phyloP scores from a whole-genome alignment of 495 filamentous ascomycete species.

The Bombardia bombarda region DNA sequence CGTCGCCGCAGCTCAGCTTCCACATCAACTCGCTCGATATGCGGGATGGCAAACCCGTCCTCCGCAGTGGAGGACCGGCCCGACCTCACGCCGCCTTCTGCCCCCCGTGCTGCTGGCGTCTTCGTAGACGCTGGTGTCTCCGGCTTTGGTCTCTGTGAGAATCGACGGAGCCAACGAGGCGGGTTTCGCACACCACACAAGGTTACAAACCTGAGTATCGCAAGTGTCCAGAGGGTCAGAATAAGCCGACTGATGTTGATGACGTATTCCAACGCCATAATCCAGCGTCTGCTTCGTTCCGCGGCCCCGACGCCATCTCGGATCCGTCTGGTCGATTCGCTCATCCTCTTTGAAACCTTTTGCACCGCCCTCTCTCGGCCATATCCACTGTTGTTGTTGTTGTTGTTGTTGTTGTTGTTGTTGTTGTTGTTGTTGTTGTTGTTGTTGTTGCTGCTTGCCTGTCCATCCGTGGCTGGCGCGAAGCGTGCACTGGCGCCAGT shows the following conservation, averaged over 20 bases:
- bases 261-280: slow-evolving; percentile 66
- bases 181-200: slow-evolving; percentile 53
- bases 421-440: too few relatives aligned
- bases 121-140: too few relatives aligned
- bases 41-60: slow-evolving; percentile 48
- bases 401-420: too few relatives aligned
- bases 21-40: slow-evolving; percentile 61
- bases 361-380: slow-evolving; percentile 53
- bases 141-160: slow-evolving; percentile 38
- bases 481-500: slow-evolving; percentile 45
- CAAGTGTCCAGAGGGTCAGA: slow-evolving; percentile 47
- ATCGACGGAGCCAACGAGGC: slow-evolving; percentile 54
- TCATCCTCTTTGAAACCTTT: slow-evolving; percentile 41
- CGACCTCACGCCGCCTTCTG: too few relatives aligned
- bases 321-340: slow-evolving; percentile 23
- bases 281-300: slow-evolving; percentile 63
- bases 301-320: slow-evolving; percentile 68
- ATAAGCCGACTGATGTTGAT: slow-evolving; percentile 63
- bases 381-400: slow-evolving; percentile 71
- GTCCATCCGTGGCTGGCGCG: slow-evolving; percentile 38
- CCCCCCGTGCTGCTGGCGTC: too few relatives aligned
- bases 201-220: slow-evolving; percentile 45
- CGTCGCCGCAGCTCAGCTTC: slow-evolving; percentile 64
- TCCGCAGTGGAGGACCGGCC: too few relatives aligned
- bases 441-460: slow-evolving; percentile 27